Conservation (phyloP, 345 rosid species). For the Tarenaya hassleriana region DNA sequence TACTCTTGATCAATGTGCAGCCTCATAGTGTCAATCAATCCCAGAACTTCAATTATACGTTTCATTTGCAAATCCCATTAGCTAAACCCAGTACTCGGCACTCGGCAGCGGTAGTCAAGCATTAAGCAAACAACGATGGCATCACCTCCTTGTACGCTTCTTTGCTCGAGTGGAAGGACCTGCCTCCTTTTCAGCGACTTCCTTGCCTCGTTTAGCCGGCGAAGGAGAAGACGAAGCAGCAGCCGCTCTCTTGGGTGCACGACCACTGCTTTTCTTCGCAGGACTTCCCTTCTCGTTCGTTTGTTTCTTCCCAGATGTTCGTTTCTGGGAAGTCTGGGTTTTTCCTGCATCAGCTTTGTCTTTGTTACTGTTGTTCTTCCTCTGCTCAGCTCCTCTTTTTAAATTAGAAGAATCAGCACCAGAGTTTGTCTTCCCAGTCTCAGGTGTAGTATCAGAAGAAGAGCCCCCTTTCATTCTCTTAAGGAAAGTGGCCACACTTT, state of each 20-base stretch:
- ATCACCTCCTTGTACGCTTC: slow-evolving; percentile 41
- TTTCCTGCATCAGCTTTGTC: slow-evolving; percentile 22
- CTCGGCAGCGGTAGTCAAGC: slow-evolving; percentile 13
- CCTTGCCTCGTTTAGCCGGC: slow-evolving; percentile 27
- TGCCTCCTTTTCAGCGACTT: slow-evolving; percentile 29
- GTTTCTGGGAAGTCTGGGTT: slow-evolving; percentile 24
- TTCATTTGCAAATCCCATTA: slow-evolving; percentile 4
- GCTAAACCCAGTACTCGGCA: slow-evolving; percentile 8
- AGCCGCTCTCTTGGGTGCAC: slow-evolving; percentile 22
- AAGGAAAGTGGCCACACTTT: slow-evolving; percentile 43
- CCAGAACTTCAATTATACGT: slow-evolving; percentile 8
- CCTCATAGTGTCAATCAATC: background rate
- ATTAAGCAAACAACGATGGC: background rate
- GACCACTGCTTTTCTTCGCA: slow-evolving; percentile 19
- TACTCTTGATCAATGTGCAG: too few relatives aligned
- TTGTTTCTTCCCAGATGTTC: slow-evolving; percentile 18
- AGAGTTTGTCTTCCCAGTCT: slow-evolving; percentile 20
- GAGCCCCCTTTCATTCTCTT: slow-evolving; percentile 41
- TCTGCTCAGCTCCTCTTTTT: slow-evolving; percentile 32
- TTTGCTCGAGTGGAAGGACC: slow-evolving; percentile 30
- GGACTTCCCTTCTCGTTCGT: slow-evolving; percentile 24
- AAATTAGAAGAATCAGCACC: slow-evolving; percentile 25
- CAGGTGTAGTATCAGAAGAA: slow-evolving; percentile 22
- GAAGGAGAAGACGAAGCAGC: slow-evolving; percentile 13
- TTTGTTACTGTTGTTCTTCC: slow-evolving; percentile 22